phyloP scores from a whole-genome alignment of 1,284 basidiomycete species.

The Rhodotorula sp. region DNA sequence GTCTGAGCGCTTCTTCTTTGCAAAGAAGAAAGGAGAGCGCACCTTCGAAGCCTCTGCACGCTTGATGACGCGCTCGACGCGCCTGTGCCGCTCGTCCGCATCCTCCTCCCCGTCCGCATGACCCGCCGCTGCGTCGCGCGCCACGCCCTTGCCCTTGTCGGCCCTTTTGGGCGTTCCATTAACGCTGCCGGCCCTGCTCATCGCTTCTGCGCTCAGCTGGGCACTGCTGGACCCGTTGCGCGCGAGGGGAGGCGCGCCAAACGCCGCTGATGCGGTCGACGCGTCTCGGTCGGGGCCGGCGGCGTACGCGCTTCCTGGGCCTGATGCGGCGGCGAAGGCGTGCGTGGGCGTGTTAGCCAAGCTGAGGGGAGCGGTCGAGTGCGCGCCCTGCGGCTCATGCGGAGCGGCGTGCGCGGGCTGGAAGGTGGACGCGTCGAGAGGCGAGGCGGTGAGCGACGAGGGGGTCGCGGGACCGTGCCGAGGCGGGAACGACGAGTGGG shows the following conservation, averaged over 20 bases:
- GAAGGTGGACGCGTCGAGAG: not conserved
- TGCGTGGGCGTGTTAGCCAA: not conserved
- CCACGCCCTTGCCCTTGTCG: slow-evolving; percentile 19
- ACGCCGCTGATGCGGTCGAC: not conserved
- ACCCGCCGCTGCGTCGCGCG: not conserved
- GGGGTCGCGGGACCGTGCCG: too few species aligned
- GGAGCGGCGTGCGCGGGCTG: not conserved
- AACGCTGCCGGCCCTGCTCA: not conserved
- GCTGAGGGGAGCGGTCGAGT: not conserved
- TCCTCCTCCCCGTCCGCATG: not conserved
- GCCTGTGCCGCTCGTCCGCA: slow-evolving; percentile 4
- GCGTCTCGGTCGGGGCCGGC: not conserved
- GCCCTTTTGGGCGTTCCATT: too few species aligned
- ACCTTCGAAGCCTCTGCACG: slow-evolving; percentile 35
- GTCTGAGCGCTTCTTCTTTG: too few species aligned
- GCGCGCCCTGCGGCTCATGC: too few species aligned
- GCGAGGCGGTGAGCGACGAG: not conserved
- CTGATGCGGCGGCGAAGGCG: not conserved
- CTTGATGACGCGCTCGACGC: slow-evolving; percentile 36
- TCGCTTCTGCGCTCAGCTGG: too few species aligned
- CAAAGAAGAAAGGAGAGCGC: not conserved
- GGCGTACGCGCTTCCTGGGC: not conserved
- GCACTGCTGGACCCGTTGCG: not conserved
- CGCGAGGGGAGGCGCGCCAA: not conserved
- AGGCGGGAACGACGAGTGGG: not conserved